A percentile compares a stretch with the other conserved stretches of the same genome.
These are phyloP conservation scores for Huntiella omanensis DNA, from an alignment of 2,329 filamentous ascomycete species.

Conservation along the genomic window DNA sequence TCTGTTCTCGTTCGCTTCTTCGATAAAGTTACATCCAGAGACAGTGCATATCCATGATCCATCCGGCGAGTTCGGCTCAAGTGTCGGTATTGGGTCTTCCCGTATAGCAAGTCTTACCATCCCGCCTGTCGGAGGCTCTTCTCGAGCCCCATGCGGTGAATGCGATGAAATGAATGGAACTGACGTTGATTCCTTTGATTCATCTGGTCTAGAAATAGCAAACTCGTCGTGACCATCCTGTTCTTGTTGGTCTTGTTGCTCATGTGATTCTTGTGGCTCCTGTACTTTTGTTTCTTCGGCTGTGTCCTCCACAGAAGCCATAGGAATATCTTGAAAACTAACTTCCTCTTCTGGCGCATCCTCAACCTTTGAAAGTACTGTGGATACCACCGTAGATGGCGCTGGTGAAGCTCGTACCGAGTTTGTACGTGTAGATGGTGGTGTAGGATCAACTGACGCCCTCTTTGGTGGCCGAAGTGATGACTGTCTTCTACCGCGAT, in stretches of 20 bases:
- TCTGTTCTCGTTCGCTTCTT: slow-evolving; percentile 40
- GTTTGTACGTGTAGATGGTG: neutral
- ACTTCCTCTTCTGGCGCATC: neutral
- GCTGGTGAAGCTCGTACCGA: no score
- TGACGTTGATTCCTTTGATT: neutral
- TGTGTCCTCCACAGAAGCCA: neutral
- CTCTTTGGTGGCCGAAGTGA: slow-evolving; percentile 7
- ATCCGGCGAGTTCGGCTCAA: slow-evolving; percentile 33
- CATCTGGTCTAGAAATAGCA: slow-evolving; percentile 3
- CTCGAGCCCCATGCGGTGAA: neutral
- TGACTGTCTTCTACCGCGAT: slow-evolving; percentile 4
- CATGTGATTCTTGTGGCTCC: no score
- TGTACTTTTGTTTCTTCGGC: no score
- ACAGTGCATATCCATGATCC: slow-evolving; percentile 49
- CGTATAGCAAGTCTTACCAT: slow-evolving; percentile 23
- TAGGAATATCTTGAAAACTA: neutral
- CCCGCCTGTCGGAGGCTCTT: neutral
- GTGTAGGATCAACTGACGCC: neutral
- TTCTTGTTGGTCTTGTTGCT: neutral
- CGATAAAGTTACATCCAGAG: slow-evolving; percentile 43
- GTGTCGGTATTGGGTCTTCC: slow-evolving; percentile 30
- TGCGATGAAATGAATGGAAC: neutral
- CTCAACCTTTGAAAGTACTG: neutral
- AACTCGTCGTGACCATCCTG: slow-evolving; percentile 2
- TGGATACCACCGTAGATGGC: no score